Evolutionary conservation across 306 rosid genomes (phyloP).

Genomic region (Lagenaria siceraria): DNA sequence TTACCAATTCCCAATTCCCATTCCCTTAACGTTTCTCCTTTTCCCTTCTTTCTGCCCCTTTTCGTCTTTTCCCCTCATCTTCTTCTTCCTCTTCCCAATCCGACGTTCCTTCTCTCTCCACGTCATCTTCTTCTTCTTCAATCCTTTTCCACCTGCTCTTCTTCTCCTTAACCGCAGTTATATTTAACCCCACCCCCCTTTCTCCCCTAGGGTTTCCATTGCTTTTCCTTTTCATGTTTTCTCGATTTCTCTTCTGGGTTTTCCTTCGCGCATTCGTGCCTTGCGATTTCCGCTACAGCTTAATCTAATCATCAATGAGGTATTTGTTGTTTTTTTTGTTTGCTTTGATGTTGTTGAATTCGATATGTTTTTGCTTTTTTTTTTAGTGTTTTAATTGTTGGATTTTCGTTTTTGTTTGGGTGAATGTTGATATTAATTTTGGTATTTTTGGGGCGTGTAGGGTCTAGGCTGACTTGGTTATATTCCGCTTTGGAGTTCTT

Average conservation of each 20-base stretch:
- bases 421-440: slow-evolving; percentile 4
- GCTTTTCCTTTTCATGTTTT: not conserved
- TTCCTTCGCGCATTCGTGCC: not conserved
- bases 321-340: not conserved
- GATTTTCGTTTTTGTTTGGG: not conserved
- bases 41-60: slow-evolving; percentile 5
- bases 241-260: slow-evolving; percentile 1
- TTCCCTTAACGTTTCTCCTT: not conserved
- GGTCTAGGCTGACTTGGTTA: slow-evolving; percentile 5
- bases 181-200: slow-evolving; percentile 11
- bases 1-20: not conserved
- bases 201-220: slow-evolving; percentile 44
- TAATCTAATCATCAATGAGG: slow-evolving; percentile 25
- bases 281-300: not conserved
- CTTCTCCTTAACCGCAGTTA: slow-evolving; percentile 11
- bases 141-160: slow-evolving; percentile 8
- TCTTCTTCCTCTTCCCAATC: slow-evolving; percentile 10
- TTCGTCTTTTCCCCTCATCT: slow-evolving; percentile 11
- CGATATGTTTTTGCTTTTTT: not conserved
- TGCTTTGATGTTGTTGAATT: not conserved
- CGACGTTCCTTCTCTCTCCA: slow-evolving; percentile 7
- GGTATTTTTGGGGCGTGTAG: not conserved
- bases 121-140: slow-evolving; percentile 15
- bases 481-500: slow-evolving; percentile 17
- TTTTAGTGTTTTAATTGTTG: not conserved